These are phyloP conservation scores for Suhomyces guaymorum DNA, from an alignment of 1,139 yeast genomes.

Conservation along the genomic window DNA sequence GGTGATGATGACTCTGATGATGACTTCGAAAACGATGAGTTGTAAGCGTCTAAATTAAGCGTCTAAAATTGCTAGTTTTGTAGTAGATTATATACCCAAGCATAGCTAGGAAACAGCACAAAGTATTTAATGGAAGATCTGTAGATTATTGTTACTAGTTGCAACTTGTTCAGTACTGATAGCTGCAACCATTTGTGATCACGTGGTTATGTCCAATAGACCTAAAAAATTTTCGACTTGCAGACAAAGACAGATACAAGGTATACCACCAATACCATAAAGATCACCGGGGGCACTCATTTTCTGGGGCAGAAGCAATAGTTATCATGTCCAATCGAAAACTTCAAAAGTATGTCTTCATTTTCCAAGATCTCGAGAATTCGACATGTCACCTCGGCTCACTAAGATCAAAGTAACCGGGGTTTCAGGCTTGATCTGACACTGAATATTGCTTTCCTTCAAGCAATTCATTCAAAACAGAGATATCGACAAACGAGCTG, in stretches of 20 bases:
- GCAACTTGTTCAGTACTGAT: too few relatives aligned
- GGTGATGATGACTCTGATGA: constrained; percentile 64
- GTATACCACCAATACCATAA: neutral
- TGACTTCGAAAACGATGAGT: constrained; percentile 62
- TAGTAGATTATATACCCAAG: neutral
- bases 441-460: too few relatives aligned
- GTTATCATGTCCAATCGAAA: constrained; percentile 42
- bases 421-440: too few relatives aligned
- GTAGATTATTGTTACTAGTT: neutral
- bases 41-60: constrained; percentile 30
- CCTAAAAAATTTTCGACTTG: constrained; percentile 18
- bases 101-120: neutral
- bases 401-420: too few relatives aligned
- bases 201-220: constrained; percentile 16
- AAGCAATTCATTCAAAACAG: too few relatives aligned
- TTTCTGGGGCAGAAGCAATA: neutral
- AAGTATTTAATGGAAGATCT: too few relatives aligned
- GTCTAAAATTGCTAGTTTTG: neutral
- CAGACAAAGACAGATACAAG: constrained; percentile 1
- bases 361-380: neutral
- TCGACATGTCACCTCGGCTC: neutral
- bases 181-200: constrained; percentile 8
- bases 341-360: constrained; percentile 46
- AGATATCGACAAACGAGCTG: too few relatives aligned
- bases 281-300: neutral